Evolutionary conservation across 1,284 basidiomycete species (phyloP), one percentile per base, ranked within the genome.

Genomic region (Vanrija sp.): DNA sequence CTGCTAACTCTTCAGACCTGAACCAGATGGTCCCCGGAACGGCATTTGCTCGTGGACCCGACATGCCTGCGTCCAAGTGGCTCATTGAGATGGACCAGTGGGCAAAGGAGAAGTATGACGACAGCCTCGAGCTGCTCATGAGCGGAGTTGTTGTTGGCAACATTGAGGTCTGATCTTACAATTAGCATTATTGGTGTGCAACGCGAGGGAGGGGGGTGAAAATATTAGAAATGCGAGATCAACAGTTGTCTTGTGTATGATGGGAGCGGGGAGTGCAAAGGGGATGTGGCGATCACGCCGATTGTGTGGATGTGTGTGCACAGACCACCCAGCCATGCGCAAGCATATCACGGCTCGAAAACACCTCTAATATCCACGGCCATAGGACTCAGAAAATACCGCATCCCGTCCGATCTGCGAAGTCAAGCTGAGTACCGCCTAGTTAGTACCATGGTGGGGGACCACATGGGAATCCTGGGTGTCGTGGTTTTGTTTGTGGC

Each of bases 371-470:
- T 16, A 48, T 53, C 51, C 35, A 71, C 74, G 71, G 73, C 71
- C 73, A 76, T 70, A 73, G 72, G 67, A 74, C 65, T 60, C 57
- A 65, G 72, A 75, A 75, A 75, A 66, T 66, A 69, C 73, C 71
- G 71, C 73, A 75, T 76, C 72, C 73, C 74, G 74, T 77, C 71
- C 67, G 74, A 76, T 76, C 73, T 76, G 73, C 73, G 71, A 69
- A 77, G 74, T 70, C 68, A 86, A 86, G 80, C 83, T 79, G 80
- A 81, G 83, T 85, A 81, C 84, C 82, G 83, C 83, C 81, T 76
- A 85, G 84, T 85, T 84, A 86, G 85, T 86, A 86, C 84, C 84
- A 85, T 79, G 83, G 84, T 85, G 84, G 84, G 84, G 84, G 84
- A 85, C 84, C 84, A 86, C 82, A 80, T 79, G 83, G 84, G 84